These are phyloP conservation scores for Schizothecium vesticola DNA, from an alignment of 495 filamentous ascomycete genomes.

Conservation along the genomic window DNA sequence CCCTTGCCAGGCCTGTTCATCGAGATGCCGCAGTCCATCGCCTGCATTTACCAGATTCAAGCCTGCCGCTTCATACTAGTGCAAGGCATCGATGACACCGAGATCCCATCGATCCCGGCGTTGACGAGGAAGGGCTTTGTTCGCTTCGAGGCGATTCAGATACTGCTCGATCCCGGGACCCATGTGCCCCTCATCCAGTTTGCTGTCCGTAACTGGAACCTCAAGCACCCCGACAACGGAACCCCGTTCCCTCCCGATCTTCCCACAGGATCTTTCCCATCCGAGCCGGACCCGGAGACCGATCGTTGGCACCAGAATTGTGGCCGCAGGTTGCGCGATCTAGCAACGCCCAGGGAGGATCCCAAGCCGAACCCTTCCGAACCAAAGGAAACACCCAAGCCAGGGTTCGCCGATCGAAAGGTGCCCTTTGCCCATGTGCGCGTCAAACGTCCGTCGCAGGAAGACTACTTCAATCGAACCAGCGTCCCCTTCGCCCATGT, in stretches of 20 bases:
- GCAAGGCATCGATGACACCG: constrained; percentile 64
- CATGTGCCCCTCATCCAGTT: constrained; percentile 80
- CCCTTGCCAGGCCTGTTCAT: constrained; percentile 59
- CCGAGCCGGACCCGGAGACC: constrained; percentile 68
- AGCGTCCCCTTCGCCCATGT: constrained; percentile 21
- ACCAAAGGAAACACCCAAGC: constrained; percentile 25
- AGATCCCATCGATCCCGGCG: constrained; percentile 70
- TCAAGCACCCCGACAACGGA: constrained; percentile 66
- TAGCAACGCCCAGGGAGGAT: constrained; percentile 35
- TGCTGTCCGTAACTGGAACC: constrained; percentile 69
- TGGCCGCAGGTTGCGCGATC: constrained; percentile 46
- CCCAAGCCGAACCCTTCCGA: constrained; percentile 15
- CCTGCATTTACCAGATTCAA: constrained; percentile 85
- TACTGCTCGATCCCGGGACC: constrained; percentile 80
- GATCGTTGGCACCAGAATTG: constrained; percentile 78
- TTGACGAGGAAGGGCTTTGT: constrained; percentile 80
- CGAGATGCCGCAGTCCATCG: constrained; percentile 68
- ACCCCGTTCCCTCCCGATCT: constrained; percentile 69
- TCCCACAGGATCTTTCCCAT: constrained; percentile 70
- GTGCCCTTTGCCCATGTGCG: constrained; percentile 22
- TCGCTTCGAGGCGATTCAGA: constrained; percentile 89
- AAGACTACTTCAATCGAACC: constrained; percentile 21
- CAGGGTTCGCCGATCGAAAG: constrained; percentile 16
- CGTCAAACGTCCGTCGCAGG: constrained; percentile 12
- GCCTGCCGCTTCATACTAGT: constrained; percentile 77